Evolutionary conservation across 2,329 filamentous ascomycete species (phyloP).

Genomic region (Nothophoma quercina): DNA sequence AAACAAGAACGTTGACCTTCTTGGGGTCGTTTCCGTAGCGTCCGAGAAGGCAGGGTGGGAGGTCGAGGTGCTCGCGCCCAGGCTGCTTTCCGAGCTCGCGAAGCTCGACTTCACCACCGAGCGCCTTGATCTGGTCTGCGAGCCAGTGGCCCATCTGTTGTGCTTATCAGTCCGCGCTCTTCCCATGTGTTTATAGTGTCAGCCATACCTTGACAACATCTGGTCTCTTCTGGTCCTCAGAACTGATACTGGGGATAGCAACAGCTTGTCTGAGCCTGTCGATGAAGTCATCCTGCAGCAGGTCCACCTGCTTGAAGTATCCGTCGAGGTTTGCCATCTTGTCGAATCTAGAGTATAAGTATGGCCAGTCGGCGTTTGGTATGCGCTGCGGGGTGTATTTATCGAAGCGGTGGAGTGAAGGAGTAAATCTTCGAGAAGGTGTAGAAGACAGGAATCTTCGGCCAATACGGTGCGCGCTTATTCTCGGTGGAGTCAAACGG

Average conservation of each 20-base stretch:
- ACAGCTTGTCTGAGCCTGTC: slow-evolving; percentile 90
- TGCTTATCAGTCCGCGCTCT: slow-evolving; percentile 6
- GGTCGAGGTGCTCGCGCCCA: slow-evolving; percentile 85
- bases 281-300: slow-evolving; percentile 81
- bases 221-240: slow-evolving; percentile 84
- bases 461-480: slow-evolving; percentile 36
- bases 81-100: slow-evolving; percentile 90
- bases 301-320: slow-evolving; percentile 92
- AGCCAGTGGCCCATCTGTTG: slow-evolving; percentile 88
- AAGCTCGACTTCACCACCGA: slow-evolving; percentile 88
- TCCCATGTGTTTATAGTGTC: neutral
- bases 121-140: slow-evolving; percentile 77
- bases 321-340: slow-evolving; percentile 89
- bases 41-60: slow-evolving; percentile 90
- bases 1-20: slow-evolving; percentile 95
- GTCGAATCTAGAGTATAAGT: slow-evolving; percentile 56
- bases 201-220: slow-evolving; percentile 80
- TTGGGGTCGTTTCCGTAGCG: slow-evolving; percentile 91
- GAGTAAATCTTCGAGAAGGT: slow-evolving; percentile 15
- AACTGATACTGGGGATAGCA: slow-evolving; percentile 94
- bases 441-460: slow-evolving; percentile 23
- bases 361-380: slow-evolving; percentile 52
- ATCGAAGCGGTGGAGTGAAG: slow-evolving; percentile 19
- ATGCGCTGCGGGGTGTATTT: slow-evolving; percentile 29
- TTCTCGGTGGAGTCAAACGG: slow-evolving; percentile 42